Evolutionary conservation across 257 asterid genomes (phyloP).

Genomic region (Echium plantagineum): DNA sequence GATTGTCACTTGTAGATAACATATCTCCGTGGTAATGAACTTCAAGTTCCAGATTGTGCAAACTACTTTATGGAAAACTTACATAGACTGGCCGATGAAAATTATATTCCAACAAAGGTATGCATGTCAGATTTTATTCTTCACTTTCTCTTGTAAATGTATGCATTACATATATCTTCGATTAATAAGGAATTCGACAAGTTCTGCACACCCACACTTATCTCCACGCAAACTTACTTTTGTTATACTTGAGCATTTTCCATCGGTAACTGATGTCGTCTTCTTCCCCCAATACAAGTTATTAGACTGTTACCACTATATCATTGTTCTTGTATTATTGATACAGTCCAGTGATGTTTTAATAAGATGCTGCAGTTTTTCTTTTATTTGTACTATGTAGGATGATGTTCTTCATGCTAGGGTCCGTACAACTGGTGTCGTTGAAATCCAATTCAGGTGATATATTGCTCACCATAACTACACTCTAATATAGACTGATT

Average conservation of each 20-base stretch:
- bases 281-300: background rate
- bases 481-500: background rate
- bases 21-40: constrained; percentile 68
- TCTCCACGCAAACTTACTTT: background rate
- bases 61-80: constrained; percentile 87
- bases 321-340: no score
- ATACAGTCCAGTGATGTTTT: background rate
- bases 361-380: background rate
- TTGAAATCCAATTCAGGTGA: constrained; percentile 98
- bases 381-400: constrained; percentile 33
- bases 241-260: background rate
- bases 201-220: no score
- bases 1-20: constrained; percentile 48
- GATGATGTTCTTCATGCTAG: constrained; percentile 98
- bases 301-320: background rate
- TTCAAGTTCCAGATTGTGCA: constrained; percentile 95
- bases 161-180: background rate
- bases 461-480: constrained; percentile 12
- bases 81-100: constrained; percentile 58
- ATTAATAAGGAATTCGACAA: no score
- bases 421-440: constrained; percentile 97
- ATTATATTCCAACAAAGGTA: constrained; percentile 92
- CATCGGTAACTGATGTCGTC: background rate
- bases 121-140: background rate
- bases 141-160: background rate